A percentile compares a stretch with the other conserved stretches of the same genome.
These are phyloP conservation scores for Neurospora sp. DNA, from an alignment of 495 filamentous ascomycete genomes.

Conservation along the genomic window DNA sequence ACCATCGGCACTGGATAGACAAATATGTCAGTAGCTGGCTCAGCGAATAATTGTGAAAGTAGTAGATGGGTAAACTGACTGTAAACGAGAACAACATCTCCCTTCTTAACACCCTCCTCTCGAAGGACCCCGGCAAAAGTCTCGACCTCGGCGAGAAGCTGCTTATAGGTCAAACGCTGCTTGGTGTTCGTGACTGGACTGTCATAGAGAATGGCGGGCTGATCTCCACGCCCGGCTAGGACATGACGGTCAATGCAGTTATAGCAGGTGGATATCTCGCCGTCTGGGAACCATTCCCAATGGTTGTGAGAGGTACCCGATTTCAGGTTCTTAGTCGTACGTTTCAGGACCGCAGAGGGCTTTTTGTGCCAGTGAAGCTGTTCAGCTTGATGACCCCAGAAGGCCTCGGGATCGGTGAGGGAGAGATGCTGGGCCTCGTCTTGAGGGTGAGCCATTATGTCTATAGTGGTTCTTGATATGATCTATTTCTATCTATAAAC, in stretches of 20 bases:
- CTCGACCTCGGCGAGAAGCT: constrained; percentile 76
- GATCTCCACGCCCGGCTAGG: constrained; percentile 56
- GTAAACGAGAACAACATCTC: constrained; percentile 88
- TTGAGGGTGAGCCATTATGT: constrained; percentile 29
- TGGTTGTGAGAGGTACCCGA: constrained; percentile 35
- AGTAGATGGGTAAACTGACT: constrained; percentile 42
- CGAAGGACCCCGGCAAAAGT: constrained; percentile 70
- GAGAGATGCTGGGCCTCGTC: constrained; percentile 45
- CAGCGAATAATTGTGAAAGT: background rate
- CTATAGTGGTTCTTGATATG: background rate
- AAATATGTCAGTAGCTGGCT: background rate
- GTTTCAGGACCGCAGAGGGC: constrained; percentile 40
- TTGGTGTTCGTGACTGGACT: constrained; percentile 73
- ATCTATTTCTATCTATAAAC: no score
- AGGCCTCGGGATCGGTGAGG: constrained; percentile 51
- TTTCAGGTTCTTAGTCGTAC: constrained; percentile 31
- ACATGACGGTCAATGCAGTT: constrained; percentile 91
- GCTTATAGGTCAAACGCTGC: constrained; percentile 58
- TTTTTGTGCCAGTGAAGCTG: constrained; percentile 72
- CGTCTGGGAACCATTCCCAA: constrained; percentile 82
- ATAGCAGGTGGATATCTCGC: constrained; percentile 80
- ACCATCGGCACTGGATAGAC: constrained; percentile 78
- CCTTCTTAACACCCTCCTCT: constrained; percentile 74
- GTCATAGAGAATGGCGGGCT: constrained; percentile 76
- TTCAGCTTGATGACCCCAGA: constrained; percentile 68